Evolutionary conservation across 352 stramenopile genomes (phyloP).

Genomic region (Phytopythium helicoides): DNA sequence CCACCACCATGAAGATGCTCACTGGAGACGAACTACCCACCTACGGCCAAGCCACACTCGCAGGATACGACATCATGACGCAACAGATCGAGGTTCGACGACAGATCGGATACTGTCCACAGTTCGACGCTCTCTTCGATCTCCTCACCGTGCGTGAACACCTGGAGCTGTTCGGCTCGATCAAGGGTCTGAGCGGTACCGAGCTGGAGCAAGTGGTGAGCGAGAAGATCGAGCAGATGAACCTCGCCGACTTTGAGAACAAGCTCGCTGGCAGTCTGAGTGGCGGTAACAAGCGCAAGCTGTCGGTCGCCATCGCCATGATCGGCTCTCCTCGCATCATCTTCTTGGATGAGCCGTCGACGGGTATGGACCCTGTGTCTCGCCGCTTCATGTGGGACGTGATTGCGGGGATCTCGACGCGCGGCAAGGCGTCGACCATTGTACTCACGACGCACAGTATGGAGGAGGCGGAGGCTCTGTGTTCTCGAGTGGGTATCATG

Average conservation of each 20-base stretch:
- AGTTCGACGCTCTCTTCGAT: slow-evolving; percentile 86
- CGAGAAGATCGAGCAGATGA: slow-evolving; percentile 84
- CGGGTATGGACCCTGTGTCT: slow-evolving; percentile 94
- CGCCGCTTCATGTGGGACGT: slow-evolving; percentile 94
- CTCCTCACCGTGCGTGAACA: slow-evolving; percentile 81
- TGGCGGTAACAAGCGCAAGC: slow-evolving; percentile 94
- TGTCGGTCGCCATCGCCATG: slow-evolving; percentile 94
- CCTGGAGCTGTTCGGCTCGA: slow-evolving; percentile 81
- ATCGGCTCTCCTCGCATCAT: slow-evolving; percentile 92
- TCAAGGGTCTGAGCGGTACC: slow-evolving; percentile 71
- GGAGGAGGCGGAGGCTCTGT: slow-evolving; percentile 75
- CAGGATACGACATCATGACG: slow-evolving; percentile 71
- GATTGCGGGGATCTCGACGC: slow-evolving; percentile 73
- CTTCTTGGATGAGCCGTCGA: slow-evolving; percentile 91
- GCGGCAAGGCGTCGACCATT: slow-evolving; percentile 69
- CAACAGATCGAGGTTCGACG: slow-evolving; percentile 70
- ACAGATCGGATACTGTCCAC: slow-evolving; percentile 92
- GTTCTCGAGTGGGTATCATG: slow-evolving; percentile 89
- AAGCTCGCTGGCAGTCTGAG: slow-evolving; percentile 79
- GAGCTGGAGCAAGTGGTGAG: slow-evolving; percentile 53
- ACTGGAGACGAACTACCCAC: slow-evolving; percentile 82
- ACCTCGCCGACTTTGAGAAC: slow-evolving; percentile 74
- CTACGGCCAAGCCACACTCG: slow-evolving; percentile 43
- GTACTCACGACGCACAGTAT: slow-evolving; percentile 85
- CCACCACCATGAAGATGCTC: slow-evolving; percentile 96